These are phyloP conservation scores for Dissophora ornata DNA, from an alignment of 192 early-diverging fungal genomes.

Conservation along the genomic window DNA sequence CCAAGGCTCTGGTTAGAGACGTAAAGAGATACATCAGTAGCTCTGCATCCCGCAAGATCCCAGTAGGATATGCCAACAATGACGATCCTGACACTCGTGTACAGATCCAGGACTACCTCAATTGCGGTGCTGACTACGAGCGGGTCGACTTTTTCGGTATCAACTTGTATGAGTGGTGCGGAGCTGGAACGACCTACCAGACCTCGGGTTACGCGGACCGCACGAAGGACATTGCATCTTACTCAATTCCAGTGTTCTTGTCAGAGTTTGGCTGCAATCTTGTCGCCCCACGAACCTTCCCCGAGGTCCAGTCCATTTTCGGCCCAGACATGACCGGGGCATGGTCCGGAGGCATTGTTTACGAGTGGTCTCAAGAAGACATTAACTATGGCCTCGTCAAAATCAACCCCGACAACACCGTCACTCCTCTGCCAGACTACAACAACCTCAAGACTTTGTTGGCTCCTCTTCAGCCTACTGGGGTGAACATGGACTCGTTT, in stretches of 20 bases:
- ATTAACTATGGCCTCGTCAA: slow-evolving; percentile 78
- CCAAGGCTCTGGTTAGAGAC: slow-evolving; percentile 75
- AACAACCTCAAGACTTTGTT: slow-evolving; percentile 67
- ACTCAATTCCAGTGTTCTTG: slow-evolving; percentile 74
- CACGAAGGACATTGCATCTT: slow-evolving; percentile 67
- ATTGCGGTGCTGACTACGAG: slow-evolving; percentile 66
- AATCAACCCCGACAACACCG: slow-evolving; percentile 58
- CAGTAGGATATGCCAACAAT: slow-evolving; percentile 81
- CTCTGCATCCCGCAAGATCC: slow-evolving; percentile 61
- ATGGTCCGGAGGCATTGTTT: slow-evolving; percentile 80
- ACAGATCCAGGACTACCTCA: slow-evolving; percentile 73
- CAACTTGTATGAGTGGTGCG: slow-evolving; percentile 83
- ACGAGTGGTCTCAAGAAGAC: slow-evolving; percentile 78
- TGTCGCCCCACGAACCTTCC: slow-evolving; percentile 70
- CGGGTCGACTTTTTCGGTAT: slow-evolving; percentile 77
- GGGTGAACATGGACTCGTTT: slow-evolving; percentile 67
- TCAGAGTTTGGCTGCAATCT: slow-evolving; percentile 82
- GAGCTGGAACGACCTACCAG: slow-evolving; percentile 62
- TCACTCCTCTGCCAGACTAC: slow-evolving; percentile 62
- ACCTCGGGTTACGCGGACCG: slow-evolving; percentile 74
- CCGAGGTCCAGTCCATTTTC: slow-evolving; percentile 73
- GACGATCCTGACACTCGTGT: slow-evolving; percentile 74
- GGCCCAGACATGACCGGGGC: slow-evolving; percentile 70
- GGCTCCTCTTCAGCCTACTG: slow-evolving; percentile 61
- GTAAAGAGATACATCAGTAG: slow-evolving; percentile 67